These are phyloP conservation scores for Picea abies DNA, from an alignment of 83 land plant species.

Conservation along the genomic window DNA sequence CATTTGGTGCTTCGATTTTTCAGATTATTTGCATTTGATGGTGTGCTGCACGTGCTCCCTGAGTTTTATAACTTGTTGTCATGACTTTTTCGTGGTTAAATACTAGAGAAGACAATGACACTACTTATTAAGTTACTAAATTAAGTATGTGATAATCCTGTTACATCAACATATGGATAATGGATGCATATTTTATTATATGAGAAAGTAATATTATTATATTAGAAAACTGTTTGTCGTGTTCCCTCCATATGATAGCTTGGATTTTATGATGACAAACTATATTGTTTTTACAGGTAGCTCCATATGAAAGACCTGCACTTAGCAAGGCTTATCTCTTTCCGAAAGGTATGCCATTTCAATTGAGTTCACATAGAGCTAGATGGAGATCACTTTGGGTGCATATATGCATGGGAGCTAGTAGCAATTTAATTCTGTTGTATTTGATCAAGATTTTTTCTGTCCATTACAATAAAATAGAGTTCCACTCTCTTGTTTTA, in stretches of 20 bases:
- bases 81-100: background rate
- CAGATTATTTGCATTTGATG: background rate
- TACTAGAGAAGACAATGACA: background rate
- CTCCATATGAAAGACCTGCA: conserved; percentile 93
- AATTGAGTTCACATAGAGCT: background rate
- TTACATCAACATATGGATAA: background rate
- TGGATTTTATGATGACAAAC: background rate
- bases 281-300: conserved; percentile 46
- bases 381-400: background rate
- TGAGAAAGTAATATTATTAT: background rate
- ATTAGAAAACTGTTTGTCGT: background rate
- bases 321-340: conserved; percentile 18
- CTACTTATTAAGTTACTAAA: background rate
- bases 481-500: background rate
- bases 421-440: background rate
- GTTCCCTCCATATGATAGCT: background rate
- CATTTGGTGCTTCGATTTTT: background rate
- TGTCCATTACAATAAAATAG: background rate
- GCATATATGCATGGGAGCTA: background rate
- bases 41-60: background rate
- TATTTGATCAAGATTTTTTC: background rate
- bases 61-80: background rate
- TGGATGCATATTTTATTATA: background rate
- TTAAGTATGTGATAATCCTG: background rate
- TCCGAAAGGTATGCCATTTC: conserved; percentile 45